Conservation (phyloP, 192 early-diverging fungal genomes). For the Backusella westeae region DNA sequence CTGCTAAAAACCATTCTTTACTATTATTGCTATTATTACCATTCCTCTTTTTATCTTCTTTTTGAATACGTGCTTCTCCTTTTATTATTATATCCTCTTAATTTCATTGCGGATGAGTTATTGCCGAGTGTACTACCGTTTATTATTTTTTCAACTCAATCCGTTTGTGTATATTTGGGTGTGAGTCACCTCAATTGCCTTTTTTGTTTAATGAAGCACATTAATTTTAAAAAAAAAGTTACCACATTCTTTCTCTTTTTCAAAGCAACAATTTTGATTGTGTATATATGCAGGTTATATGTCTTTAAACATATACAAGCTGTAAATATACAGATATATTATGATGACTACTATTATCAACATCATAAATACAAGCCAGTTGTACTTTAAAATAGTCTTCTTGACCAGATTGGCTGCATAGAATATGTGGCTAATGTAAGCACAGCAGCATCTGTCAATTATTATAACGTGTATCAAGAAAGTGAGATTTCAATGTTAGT, state of each 20-base stretch:
- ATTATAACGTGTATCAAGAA: neutral
- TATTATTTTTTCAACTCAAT: neutral
- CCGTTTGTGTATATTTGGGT: neutral
- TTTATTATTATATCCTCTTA: neutral
- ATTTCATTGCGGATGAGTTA: neutral
- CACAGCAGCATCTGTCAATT: neutral
- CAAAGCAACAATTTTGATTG: neutral
- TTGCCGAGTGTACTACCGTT: neutral
- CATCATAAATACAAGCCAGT: neutral
- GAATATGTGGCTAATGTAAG: neutral
- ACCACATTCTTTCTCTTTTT: neutral
- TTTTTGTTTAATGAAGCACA: neutral
- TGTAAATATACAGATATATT: neutral
- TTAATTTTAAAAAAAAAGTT: neutral
- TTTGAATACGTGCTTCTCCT: neutral
- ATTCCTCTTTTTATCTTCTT: neutral
- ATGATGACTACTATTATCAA: neutral
- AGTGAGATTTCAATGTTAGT: neutral
- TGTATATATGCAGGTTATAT: neutral
- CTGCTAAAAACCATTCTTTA: neutral
- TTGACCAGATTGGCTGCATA: neutral
- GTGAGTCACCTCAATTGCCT: neutral
- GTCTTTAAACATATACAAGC: neutral
- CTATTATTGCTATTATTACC: neutral
- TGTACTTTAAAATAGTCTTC: neutral